Conservation (phyloP, 2,329 filamentous ascomycete species). For the Lachnellula suecica region DNA sequence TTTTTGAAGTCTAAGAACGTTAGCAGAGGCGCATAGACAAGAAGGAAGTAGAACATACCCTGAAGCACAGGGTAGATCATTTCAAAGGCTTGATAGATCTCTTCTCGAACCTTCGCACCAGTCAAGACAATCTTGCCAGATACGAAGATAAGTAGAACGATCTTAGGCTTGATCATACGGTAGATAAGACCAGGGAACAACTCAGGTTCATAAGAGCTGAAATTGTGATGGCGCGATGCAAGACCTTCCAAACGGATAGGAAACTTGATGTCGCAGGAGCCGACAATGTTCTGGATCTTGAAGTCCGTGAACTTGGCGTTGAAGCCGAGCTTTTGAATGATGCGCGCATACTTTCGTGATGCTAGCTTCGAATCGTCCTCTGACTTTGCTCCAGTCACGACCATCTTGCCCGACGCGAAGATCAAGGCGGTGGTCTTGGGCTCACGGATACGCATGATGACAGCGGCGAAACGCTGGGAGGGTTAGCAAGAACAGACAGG, state of each 20-base stretch:
- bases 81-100: constrained; percentile 96
- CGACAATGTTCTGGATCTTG: constrained; percentile 99
- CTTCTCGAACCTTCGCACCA: constrained; percentile 95
- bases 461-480: constrained; percentile 88
- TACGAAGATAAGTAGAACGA: constrained; percentile 96
- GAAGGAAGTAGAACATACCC: constrained; percentile 51
- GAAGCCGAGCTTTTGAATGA: constrained; percentile 99
- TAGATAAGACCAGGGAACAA: constrained; percentile 99
- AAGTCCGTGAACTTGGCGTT: constrained; percentile 99
- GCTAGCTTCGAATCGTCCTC: constrained; percentile 98
- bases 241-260: constrained; percentile 95
- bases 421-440: constrained; percentile 98
- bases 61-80: constrained; percentile 96
- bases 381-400: constrained; percentile 95
- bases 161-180: constrained; percentile 99
- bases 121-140: constrained; percentile 98
- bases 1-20: constrained; percentile 34
- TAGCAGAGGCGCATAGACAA: constrained; percentile 10
- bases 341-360: constrained; percentile 95
- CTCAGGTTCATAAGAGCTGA: constrained; percentile 98
- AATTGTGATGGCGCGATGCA: constrained; percentile 96
- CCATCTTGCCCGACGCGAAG: constrained; percentile 99
- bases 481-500: constrained; percentile 38
- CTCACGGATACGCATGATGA: constrained; percentile 99
- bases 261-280: constrained; percentile 99